Evolutionary conservation across 805 yeast species (phyloP), one percentile per base, ranked within the genome.

Genomic region (Starmerella sirachaensis): DNA sequence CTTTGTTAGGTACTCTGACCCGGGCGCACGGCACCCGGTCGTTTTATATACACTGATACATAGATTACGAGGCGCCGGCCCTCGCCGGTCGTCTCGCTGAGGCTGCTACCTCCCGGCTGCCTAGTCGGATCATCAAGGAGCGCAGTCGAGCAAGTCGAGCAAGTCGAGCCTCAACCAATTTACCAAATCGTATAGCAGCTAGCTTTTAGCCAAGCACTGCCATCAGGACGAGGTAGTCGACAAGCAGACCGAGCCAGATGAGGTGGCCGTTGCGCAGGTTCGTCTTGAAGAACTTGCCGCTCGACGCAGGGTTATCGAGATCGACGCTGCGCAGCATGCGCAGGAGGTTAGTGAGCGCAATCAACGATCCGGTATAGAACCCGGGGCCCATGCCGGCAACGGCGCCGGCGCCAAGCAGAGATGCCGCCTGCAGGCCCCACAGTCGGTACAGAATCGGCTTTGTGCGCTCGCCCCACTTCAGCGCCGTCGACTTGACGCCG

Each of bases 401-500:
- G 17, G 70, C 51, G 1, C 96, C 97, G 19, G 93, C 82, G 6
- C 70, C 45, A 2, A 75, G 64, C 44, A 74, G 70, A 27, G 76
- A 58, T 1, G 69, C 70, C 46, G 80, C 65, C 60, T 91, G 98
- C 1, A 74, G 74, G 1, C 65, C 64, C 6, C 83, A 70, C 46
- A 85, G 55, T 0, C 70, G 76, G 31, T 72, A 65, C 51, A 81
- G 65, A 29, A 85, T 72, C 9, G 74, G 68, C 55, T 80, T 85
- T 1, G 94, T 72, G 22, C 72, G 68, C 17, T 69, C 71, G 7
- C 93, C 93, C 98, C 98, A 93, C 2, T 81, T 86, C 48, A 91
- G 68, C 6, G 99, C 99, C 0, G 97, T 85, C 2, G 94, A 82
- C 58, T 85, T 85, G 49, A 91, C 79, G 16, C 98, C 98, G 0